Evolutionary conservation across 1,139 yeast genomes (phyloP).

Genomic region (Kodamaea sp.): DNA sequence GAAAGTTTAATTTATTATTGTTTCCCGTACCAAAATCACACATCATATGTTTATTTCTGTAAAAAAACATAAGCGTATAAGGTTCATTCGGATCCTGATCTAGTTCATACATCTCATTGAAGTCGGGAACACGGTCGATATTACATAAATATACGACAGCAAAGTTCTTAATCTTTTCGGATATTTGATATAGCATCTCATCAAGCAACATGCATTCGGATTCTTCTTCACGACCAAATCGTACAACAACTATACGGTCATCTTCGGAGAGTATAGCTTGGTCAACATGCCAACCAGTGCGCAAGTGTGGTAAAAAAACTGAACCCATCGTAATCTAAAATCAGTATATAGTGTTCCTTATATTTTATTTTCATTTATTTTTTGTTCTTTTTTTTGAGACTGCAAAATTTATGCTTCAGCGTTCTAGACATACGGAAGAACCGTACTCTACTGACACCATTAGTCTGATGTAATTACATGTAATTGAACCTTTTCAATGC

Average conservation of each 20-base stretch:
- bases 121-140: conserved; percentile 84
- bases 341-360: too few relatives aligned
- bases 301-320: conserved; percentile 80
- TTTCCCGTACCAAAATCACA: conserved; percentile 98
- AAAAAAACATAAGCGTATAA: conserved; percentile 89
- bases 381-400: too few relatives aligned
- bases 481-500: too few relatives aligned
- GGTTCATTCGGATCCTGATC: conserved; percentile 56
- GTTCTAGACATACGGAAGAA: too few relatives aligned
- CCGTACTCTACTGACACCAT: too few relatives aligned
- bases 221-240: conserved; percentile 82
- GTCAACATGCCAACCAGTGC: conserved; percentile 93
- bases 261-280: conserved; percentile 87
- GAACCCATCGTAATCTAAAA: conserved; percentile 58
- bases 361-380: too few relatives aligned
- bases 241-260: conserved; percentile 77
- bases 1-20: conserved; percentile 86
- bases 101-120: conserved; percentile 87
- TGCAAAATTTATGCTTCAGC: too few relatives aligned
- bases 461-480: too few relatives aligned
- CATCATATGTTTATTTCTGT: conserved; percentile 93
- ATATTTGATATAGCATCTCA: conserved; percentile 71
- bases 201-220: conserved; percentile 88
- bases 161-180: conserved; percentile 82
- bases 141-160: conserved; percentile 88